phyloP scores from a whole-genome alignment of 2,329 filamentous ascomycete genomes.

The Colletotrichum coccodes region DNA sequence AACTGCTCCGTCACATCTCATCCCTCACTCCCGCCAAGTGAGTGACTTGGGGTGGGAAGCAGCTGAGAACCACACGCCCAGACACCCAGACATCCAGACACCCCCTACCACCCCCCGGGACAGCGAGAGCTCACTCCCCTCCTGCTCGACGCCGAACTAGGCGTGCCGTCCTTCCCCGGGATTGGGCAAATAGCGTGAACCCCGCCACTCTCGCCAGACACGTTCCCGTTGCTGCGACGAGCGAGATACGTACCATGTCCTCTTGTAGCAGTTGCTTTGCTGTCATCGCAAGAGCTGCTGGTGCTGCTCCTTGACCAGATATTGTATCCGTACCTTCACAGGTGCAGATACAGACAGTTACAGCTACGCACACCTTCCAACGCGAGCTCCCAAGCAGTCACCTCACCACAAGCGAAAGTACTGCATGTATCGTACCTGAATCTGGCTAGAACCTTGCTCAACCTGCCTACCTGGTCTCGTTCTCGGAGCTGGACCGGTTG shows the following conservation, averaged over 20 bases:
- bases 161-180: slow-evolving; percentile 23
- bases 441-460: slow-evolving; percentile 3
- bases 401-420: slow-evolving; percentile 16
- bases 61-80: slow-evolving; percentile 25
- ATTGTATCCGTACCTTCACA: not conserved
- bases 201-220: slow-evolving; percentile 31
- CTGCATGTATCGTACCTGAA: slow-evolving; percentile 23
- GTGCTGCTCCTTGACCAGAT: not conserved
- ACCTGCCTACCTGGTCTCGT: slow-evolving; percentile 32
- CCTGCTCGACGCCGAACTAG: slow-evolving; percentile 28
- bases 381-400: not conserved
- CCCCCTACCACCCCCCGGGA: slow-evolving; percentile 1
- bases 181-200: slow-evolving; percentile 33
- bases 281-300: slow-evolving; percentile 1
- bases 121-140: slow-evolving; percentile 14
- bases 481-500: slow-evolving; percentile 2
- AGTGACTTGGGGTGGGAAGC: slow-evolving; percentile 15
- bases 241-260: slow-evolving; percentile 14
- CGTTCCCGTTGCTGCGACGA: not conserved
- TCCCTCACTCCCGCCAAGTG: slow-evolving; percentile 30
- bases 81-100: slow-evolving; percentile 28
- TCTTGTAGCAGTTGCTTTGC: slow-evolving; percentile 9
- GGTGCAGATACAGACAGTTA: not conserved
- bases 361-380: not conserved
- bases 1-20: slow-evolving; percentile 30